Evolutionary conservation across 169 alveolate genomes (phyloP).

Genomic region (Eimeria sp.): DNA sequence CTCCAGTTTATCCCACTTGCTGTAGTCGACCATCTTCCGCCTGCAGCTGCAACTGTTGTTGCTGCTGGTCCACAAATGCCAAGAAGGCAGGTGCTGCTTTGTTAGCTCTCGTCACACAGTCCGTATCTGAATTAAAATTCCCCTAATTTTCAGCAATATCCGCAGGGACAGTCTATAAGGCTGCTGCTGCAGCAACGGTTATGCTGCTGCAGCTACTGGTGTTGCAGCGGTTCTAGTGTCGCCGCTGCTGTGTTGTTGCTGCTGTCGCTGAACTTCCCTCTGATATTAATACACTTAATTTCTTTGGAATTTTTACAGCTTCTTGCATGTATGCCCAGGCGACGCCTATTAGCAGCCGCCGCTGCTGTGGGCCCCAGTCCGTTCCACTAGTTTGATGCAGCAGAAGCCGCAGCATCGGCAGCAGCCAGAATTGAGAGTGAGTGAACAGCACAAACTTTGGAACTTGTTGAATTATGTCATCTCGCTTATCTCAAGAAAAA

Average conservation of each 20-base stretch:
- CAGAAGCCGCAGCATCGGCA: slow-evolving; percentile 15
- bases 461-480: not conserved
- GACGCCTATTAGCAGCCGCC: not conserved
- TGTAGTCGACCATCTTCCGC: slow-evolving; percentile 81
- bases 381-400: slow-evolving; percentile 10
- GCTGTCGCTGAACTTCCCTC: not conserved
- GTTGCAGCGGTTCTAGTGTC: not conserved
- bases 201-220: slow-evolving; percentile 27
- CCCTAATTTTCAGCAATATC: not conserved
- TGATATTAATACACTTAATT: not conserved
- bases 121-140: not conserved
- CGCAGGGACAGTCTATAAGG: not conserved
- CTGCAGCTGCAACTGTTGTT: slow-evolving; percentile 20
- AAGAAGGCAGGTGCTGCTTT: not conserved
- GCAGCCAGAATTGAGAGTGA: not conserved
- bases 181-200: not conserved
- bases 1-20: slow-evolving; percentile 76
- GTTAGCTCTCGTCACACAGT: not conserved
- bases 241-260: not conserved
- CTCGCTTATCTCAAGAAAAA: not conserved
- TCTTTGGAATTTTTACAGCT: not conserved
- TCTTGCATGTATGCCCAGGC: not conserved
- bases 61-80: not conserved
- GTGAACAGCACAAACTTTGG: not conserved
- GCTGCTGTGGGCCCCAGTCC: slow-evolving; percentile 25